phyloP scores from a whole-genome alignment of 768 basidiomycete genomes.

The Leccinum boreale region DNA sequence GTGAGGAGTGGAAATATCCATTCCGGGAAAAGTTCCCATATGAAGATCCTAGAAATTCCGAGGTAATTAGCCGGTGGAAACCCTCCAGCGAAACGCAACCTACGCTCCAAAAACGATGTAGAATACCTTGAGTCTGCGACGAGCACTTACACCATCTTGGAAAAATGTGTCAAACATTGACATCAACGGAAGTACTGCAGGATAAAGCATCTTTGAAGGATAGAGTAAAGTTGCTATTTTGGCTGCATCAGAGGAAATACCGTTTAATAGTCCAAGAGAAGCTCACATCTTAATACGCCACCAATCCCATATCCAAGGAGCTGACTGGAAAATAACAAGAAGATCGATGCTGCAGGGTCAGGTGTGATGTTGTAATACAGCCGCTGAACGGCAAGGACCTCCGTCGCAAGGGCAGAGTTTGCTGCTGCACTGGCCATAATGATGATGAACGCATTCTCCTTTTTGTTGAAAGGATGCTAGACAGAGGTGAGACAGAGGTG shows the following conservation, averaged over 20 bases:
- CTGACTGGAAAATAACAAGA: conserved; percentile 37
- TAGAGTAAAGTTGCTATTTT: conserved; percentile 37
- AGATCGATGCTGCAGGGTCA: conserved; percentile 42
- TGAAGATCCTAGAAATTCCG: conserved; percentile 35
- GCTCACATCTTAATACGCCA: conserved; percentile 48
- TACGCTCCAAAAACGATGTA: conserved; percentile 28
- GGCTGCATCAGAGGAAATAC: conserved; percentile 1
- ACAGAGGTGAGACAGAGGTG: not conserved
- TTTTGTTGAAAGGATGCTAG: conserved; percentile 57
- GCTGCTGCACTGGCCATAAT: conserved; percentile 57
- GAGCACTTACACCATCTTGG: conserved; percentile 36
- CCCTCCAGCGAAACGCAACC: conserved; percentile 24
- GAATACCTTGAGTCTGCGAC: conserved; percentile 38
- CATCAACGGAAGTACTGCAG: conserved; percentile 27
- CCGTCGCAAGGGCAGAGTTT: conserved; percentile 50
- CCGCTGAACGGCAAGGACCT: conserved; percentile 52
- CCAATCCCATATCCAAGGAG: conserved; percentile 51
- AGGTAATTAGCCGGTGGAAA: not conserved
- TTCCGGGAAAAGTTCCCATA: conserved; percentile 26
- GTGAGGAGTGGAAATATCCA: conserved; percentile 57
- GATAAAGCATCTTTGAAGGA: conserved; percentile 42
- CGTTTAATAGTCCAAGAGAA: not conserved
- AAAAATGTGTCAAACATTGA: conserved; percentile 37
- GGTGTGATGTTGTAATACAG: conserved; percentile 53
- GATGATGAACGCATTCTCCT: conserved; percentile 56